These are phyloP conservation scores for Thalassiosira mediterranea DNA, from an alignment of 352 stramenopile species.

Conservation along the genomic window DNA sequence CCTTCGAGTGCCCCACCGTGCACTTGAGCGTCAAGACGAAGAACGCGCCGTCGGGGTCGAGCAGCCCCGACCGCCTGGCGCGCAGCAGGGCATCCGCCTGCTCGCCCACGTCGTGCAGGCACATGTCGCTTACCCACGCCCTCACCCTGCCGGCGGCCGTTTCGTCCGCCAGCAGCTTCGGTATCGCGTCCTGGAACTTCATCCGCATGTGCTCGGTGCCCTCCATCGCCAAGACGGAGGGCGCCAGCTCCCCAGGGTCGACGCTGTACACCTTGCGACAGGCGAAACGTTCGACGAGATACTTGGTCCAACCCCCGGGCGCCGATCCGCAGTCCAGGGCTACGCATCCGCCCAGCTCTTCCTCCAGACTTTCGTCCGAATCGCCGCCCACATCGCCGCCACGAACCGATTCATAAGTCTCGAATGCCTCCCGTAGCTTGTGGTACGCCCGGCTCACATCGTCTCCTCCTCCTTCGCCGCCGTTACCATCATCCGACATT, in stretches of 20 bases:
- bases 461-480: conserved; percentile 1
- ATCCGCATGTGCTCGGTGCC: conserved; percentile 46
- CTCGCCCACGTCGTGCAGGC: conserved; percentile 51
- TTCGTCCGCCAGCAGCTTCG: conserved; percentile 13
- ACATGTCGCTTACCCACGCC: conserved; percentile 72
- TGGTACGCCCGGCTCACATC: conserved; percentile 26
- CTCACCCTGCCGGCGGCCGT: background rate
- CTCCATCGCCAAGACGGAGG: conserved; percentile 29
- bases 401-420: conserved; percentile 1
- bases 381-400: background rate
- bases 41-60: conserved; percentile 24
- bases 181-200: conserved; percentile 34
- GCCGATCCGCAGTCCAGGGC: conserved; percentile 67
- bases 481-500: conserved; percentile 2
- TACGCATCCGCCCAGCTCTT: conserved; percentile 9
- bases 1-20: conserved; percentile 56
- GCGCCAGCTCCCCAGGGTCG: conserved; percentile 64
- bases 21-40: conserved; percentile 76
- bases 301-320: conserved; percentile 76
- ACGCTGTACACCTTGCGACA: conserved; percentile 60
- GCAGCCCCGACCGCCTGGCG: conserved; percentile 39
- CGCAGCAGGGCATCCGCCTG: conserved; percentile 62
- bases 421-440: conserved; percentile 24
- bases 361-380: background rate
- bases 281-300: conserved; percentile 45